Percentiles rank a stretch among this genome's conserved stretches.
phyloP scores from a whole-genome alignment of 257 asterid species.

The Solanum gracilifrons region DNA sequence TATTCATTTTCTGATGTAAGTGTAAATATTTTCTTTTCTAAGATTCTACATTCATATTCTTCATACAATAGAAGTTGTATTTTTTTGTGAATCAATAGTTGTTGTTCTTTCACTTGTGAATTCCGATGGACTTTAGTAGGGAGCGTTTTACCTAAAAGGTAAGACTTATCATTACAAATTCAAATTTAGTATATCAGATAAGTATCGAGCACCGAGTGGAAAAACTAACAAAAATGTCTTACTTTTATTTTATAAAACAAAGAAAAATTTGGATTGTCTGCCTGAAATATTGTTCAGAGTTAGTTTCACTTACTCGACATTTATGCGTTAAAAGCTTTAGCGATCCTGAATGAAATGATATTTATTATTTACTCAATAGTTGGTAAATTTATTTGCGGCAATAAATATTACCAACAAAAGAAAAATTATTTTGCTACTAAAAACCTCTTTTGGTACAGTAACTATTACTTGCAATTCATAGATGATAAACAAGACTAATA shows the following conservation, averaged over 20 bases:
- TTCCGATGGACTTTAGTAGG: fast-evolving
- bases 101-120: neutral
- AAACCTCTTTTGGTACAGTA: neutral
- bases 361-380: neutral
- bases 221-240: no score
- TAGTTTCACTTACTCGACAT: neutral
- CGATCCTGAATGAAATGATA: no score
- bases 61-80: neutral
- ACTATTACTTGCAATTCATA: neutral
- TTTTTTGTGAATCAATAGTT: neutral
- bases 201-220: no score
- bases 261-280: neutral
- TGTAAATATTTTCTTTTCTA: neutral
- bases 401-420: neutral
- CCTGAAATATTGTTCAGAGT: neutral
- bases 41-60: neutral
- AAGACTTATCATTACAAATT: fast-evolving
- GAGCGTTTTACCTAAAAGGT: fast-evolving
- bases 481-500: neutral
- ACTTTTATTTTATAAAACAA: no score
- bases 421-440: neutral
- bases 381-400: neutral
- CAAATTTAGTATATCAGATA: no score
- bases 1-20: no score
- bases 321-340: no score